phyloP scores from a whole-genome alignment of 306 rosid species.

The Lathyrus aphaca region DNA sequence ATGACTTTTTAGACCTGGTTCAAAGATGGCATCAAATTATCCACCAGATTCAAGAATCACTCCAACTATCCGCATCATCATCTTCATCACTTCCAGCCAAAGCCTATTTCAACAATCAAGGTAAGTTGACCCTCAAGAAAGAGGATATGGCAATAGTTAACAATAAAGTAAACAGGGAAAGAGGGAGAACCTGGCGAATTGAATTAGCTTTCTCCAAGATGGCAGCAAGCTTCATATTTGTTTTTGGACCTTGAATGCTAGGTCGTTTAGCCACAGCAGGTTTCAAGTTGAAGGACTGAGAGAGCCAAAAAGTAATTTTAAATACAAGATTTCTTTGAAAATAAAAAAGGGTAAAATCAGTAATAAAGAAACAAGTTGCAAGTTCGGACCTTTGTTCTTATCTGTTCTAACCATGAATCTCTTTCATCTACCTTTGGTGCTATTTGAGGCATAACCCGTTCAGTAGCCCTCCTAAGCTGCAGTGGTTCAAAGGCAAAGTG shows the following conservation, averaged over 20 bases:
- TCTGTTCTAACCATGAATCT: conserved; percentile 83
- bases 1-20: conserved; percentile 29
- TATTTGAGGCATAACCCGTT: conserved; percentile 66
- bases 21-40: conserved; percentile 28
- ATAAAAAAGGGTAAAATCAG: not conserved
- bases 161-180: conserved; percentile 32
- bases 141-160: not conserved
- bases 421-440: conserved; percentile 75
- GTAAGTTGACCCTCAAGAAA: conserved; percentile 35
- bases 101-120: conserved; percentile 60
- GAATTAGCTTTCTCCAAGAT: conserved; percentile 96
- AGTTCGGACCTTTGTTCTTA: conserved; percentile 83
- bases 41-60: conserved; percentile 60
- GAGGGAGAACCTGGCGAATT: conserved; percentile 80
- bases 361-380: conserved; percentile 32
- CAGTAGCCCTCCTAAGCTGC: conserved; percentile 89
- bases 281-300: conserved; percentile 96
- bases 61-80: conserved; percentile 78
- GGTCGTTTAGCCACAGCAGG: conserved; percentile 74
- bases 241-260: conserved; percentile 78
- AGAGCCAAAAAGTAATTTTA: conserved; percentile 27
- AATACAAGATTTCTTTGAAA: conserved; percentile 17
- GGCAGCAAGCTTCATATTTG: conserved; percentile 89
- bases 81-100: conserved; percentile 93
- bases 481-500: conserved; percentile 42